These are phyloP conservation scores for Ramularia endophylla DNA, from an alignment of 2,329 filamentous ascomycete species.

Conservation along the genomic window DNA sequence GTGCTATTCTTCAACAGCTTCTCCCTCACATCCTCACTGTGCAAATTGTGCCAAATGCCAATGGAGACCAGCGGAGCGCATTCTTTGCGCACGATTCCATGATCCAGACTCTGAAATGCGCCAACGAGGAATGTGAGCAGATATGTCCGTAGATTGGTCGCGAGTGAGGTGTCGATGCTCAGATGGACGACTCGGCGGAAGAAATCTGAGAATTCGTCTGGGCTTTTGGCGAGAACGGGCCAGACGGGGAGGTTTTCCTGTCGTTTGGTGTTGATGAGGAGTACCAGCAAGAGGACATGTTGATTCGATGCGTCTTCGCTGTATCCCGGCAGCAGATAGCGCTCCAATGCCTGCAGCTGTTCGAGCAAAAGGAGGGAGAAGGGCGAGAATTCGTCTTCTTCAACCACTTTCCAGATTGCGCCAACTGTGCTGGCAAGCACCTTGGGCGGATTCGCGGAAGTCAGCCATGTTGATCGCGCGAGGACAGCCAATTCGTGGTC, in stretches of 20 bases:
- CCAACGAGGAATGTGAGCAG: slow-evolving; percentile 86
- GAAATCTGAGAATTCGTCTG: slow-evolving; percentile 77
- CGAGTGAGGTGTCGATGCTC: slow-evolving; percentile 54
- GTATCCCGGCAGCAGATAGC: slow-evolving; percentile 94
- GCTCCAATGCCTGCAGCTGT: slow-evolving; percentile 84
- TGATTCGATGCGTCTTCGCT: slow-evolving; percentile 74
- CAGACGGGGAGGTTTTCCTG: slow-evolving; percentile 83
- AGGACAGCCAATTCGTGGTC: slow-evolving; percentile 62
- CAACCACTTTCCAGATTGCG: slow-evolving; percentile 81
- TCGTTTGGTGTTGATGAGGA: slow-evolving; percentile 83
- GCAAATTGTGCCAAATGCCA: slow-evolving; percentile 89
- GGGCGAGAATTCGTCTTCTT: slow-evolving; percentile 71
- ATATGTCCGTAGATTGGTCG: slow-evolving; percentile 56
- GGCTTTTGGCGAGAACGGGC: slow-evolving; percentile 71
- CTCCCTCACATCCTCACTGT: slow-evolving; percentile 69
- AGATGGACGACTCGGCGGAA: slow-evolving; percentile 88
- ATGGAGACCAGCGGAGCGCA: slow-evolving; percentile 94
- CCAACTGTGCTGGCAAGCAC: slow-evolving; percentile 79
- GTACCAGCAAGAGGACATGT: slow-evolving; percentile 78
- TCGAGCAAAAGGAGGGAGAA: slow-evolving; percentile 77
- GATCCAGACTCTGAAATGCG: slow-evolving; percentile 91
- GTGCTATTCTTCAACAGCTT: slow-evolving; percentile 63
- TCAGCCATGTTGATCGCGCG: slow-evolving; percentile 81
- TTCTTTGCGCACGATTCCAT: slow-evolving; percentile 83
- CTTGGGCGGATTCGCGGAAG: slow-evolving; percentile 55